Percentiles rank a stretch among this genome's conserved stretches.
phyloP scores from a whole-genome alignment of 1,284 basidiomycete species.

The Mrakiaceae sp. region DNA sequence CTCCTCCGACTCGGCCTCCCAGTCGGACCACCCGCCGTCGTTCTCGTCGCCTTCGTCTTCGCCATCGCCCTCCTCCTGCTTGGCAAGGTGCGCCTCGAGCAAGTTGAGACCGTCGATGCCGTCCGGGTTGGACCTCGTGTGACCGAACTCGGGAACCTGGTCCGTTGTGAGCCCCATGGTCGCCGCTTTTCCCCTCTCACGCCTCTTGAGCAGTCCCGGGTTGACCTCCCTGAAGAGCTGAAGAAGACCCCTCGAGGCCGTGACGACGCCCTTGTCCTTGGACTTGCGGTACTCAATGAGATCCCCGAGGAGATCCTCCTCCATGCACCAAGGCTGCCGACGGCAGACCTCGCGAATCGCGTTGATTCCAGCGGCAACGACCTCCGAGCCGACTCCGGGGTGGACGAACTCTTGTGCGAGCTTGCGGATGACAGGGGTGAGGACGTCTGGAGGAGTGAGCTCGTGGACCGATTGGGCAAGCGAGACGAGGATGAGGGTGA shows the following conservation, averaged over 20 bases:
- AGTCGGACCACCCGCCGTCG: conserved; percentile 72
- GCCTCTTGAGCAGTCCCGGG: conserved; percentile 77
- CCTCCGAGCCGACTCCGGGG: conserved; percentile 84
- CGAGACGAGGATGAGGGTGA: conserved; percentile 87
- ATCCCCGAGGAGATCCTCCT: conserved; percentile 80
- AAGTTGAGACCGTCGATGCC: conserved; percentile 87
- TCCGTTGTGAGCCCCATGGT: conserved; percentile 55
- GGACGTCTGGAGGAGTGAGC: conserved; percentile 83
- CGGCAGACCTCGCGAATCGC: conserved; percentile 85
- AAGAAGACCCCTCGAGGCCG: conserved; percentile 75
- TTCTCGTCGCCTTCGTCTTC: conserved; percentile 26
- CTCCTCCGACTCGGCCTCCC: conserved; percentile 74
- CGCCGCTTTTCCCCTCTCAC: conserved; percentile 85
- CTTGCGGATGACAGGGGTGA: conserved; percentile 82
- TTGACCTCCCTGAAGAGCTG: conserved; percentile 95
- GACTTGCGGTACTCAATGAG: conserved; percentile 90
- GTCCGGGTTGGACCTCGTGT: conserved; percentile 51
- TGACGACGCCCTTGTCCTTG: conserved; percentile 83
- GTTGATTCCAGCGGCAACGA: conserved; percentile 92
- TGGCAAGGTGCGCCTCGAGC: conserved; percentile 72
- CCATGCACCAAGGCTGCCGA: conserved; percentile 91
- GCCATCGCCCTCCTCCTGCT: conserved; percentile 48
- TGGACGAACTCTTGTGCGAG: conserved; percentile 94
- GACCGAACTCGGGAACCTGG: conserved; percentile 69
- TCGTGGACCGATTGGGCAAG: conserved; percentile 95